Percentiles rank a stretch among this genome's conserved stretches.
Conservation (phyloP, 73 alveolate genomes). For the Paraurostyla sp. region DNA sequence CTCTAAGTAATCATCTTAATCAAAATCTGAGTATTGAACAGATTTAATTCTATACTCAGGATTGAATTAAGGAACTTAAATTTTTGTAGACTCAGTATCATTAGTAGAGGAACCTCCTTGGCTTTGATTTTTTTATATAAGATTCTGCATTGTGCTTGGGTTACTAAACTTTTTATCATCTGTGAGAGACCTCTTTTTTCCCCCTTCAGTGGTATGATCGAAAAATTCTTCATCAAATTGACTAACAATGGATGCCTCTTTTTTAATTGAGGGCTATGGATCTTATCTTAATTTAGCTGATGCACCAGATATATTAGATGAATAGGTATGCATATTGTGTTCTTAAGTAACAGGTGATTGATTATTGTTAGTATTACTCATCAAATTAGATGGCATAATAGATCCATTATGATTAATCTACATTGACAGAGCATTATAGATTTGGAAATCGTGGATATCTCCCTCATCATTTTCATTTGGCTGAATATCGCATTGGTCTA, state of each 20-base stretch:
- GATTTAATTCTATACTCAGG: background rate
- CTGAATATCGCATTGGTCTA: background rate
- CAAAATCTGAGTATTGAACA: background rate
- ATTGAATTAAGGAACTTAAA: background rate
- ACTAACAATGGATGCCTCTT: background rate
- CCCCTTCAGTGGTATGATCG: background rate
- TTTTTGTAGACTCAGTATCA: background rate
- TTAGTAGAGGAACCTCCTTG: background rate
- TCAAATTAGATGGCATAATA: conserved; percentile 9
- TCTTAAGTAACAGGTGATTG: background rate
- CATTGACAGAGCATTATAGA: background rate
- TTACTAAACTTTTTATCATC: conserved; percentile 14
- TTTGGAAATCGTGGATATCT: background rate
- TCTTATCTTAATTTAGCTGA: background rate
- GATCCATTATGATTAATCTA: background rate
- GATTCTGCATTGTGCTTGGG: background rate
- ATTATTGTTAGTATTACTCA: background rate
- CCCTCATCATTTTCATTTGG: conserved; percentile 16
- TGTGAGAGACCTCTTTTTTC: conserved; percentile 6
- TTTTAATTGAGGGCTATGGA: background rate
- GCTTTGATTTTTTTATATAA: background rate
- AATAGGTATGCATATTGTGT: background rate
- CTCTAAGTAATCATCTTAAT: background rate
- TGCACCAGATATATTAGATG: background rate
- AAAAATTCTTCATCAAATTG: background rate